Evolutionary conservation across 768 basidiomycete species (phyloP).

Genomic region (Suillus fuscotomentosus): DNA sequence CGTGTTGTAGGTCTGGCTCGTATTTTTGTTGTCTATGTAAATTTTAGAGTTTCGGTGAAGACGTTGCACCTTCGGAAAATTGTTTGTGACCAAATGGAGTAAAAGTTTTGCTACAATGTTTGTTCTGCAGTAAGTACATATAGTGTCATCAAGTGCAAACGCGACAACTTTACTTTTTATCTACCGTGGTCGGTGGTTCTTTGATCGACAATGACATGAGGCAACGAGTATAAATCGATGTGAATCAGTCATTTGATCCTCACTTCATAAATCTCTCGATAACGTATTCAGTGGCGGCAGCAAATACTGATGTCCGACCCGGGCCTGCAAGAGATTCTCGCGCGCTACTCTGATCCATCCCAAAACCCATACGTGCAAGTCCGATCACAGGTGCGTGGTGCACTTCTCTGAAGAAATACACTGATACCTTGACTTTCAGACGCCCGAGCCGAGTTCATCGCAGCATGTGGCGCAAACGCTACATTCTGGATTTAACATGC

Average conservation of each 20-base stretch:
- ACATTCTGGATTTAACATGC: not conserved
- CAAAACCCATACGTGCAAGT: not conserved
- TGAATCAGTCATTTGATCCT: not conserved
- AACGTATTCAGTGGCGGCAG: not conserved
- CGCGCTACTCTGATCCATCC: constrained; percentile 1
- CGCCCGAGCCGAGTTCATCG: not conserved
- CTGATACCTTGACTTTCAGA: not conserved
- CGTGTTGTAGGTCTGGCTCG: not conserved
- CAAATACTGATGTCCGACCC: not conserved
- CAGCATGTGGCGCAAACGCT: not conserved
- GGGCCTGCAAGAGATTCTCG: not conserved
- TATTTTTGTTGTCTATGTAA: not conserved
- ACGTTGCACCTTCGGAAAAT: not conserved
- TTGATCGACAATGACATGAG: constrained; percentile 1
- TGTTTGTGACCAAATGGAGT: not conserved
- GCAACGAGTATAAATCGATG: not conserved
- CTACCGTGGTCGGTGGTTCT: not conserved
- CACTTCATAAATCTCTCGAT: not conserved
- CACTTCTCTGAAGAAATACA: not conserved
- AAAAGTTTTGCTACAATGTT: not conserved
- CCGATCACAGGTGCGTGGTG: not conserved
- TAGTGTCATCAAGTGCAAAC: not conserved
- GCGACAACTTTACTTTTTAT: not conserved
- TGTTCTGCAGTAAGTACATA: not conserved
- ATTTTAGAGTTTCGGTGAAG: not conserved